phyloP scores from a whole-genome alignment of 1,139 yeast genomes.

The Suhomyces bokatorum region DNA sequence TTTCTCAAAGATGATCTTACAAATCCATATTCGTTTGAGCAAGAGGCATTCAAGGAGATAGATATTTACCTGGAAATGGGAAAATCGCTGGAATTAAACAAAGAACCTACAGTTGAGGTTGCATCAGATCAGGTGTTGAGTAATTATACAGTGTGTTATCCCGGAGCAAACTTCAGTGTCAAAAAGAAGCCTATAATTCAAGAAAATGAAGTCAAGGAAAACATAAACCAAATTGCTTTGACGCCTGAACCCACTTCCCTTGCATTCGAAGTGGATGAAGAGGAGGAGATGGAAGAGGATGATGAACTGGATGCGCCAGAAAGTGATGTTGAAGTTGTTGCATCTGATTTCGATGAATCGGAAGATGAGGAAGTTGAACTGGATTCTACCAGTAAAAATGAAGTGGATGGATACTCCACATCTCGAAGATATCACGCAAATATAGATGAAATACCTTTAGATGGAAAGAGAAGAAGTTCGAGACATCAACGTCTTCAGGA shows the following conservation, averaged over 20 bases:
- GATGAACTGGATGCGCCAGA: slow-evolving; percentile 11
- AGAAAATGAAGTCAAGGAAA: slow-evolving; percentile 15
- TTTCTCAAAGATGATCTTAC: slow-evolving; percentile 65
- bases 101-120: neutral
- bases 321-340: slow-evolving; percentile 7
- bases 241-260: slow-evolving; percentile 16
- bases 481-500: neutral
- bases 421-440: neutral
- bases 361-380: slow-evolving; percentile 17
- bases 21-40: slow-evolving; percentile 58
- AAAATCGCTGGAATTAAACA: neutral
- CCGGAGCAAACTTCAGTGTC: slow-evolving; percentile 23
- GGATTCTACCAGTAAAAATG: neutral
- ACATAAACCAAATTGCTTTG: slow-evolving; percentile 4
- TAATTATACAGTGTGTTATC: slow-evolving; percentile 33
- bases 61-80: slow-evolving; percentile 34
- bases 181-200: slow-evolving; percentile 17
- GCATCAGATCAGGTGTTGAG: slow-evolving; percentile 12
- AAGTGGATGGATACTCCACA: neutral
- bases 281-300: slow-evolving; percentile 14
- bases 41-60: slow-evolving; percentile 48
- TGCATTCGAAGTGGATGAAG: slow-evolving; percentile 17
- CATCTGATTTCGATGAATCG: slow-evolving; percentile 8
- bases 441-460: too few relatives aligned
- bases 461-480: neutral